Conservation (phyloP, 257 asterid species). For the Lycium ferocissimum region DNA sequence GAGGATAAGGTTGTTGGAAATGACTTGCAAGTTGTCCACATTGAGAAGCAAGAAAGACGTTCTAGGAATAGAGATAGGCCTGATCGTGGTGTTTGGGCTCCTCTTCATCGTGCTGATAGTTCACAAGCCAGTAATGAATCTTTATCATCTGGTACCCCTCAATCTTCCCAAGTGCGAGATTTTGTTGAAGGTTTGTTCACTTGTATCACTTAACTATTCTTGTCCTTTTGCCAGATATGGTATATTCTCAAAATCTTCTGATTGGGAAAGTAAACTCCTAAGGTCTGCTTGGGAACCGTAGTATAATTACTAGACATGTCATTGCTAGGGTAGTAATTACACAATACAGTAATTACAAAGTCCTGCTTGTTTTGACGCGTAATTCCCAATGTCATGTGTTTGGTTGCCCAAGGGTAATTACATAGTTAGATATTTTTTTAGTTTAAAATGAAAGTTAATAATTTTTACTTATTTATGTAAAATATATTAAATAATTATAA, state of each 20-base stretch:
- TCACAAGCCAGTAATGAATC: constrained; percentile 71
- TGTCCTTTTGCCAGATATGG: neutral
- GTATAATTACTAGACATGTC: too few relatives aligned
- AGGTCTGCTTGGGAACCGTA: neutral
- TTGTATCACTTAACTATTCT: neutral
- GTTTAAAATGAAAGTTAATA: too few relatives aligned
- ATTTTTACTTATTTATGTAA: neutral
- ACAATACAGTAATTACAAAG: neutral
- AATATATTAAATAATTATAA: neutral
- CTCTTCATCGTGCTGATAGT: constrained; percentile 74
- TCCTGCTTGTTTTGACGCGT: neutral
- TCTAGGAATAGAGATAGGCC: constrained; percentile 82
- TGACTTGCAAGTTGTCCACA: constrained; percentile 48
- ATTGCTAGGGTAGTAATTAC: too few relatives aligned
- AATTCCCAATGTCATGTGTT: too few relatives aligned
- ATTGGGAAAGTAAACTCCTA: neutral
- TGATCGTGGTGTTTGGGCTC: constrained; percentile 94
- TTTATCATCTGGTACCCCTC: constrained; percentile 62
- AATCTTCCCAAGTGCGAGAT: constrained; percentile 57
- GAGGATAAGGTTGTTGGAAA: constrained; percentile 58
- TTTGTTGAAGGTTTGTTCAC: constrained; percentile 63
- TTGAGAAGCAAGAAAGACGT: constrained; percentile 68
- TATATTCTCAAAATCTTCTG: constrained; percentile 18
- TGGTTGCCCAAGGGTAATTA: too few relatives aligned
- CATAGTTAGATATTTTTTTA: neutral